Conservation (phyloP, 2,329 filamentous ascomycete species). For the Claviceps humidiphila region DNA sequence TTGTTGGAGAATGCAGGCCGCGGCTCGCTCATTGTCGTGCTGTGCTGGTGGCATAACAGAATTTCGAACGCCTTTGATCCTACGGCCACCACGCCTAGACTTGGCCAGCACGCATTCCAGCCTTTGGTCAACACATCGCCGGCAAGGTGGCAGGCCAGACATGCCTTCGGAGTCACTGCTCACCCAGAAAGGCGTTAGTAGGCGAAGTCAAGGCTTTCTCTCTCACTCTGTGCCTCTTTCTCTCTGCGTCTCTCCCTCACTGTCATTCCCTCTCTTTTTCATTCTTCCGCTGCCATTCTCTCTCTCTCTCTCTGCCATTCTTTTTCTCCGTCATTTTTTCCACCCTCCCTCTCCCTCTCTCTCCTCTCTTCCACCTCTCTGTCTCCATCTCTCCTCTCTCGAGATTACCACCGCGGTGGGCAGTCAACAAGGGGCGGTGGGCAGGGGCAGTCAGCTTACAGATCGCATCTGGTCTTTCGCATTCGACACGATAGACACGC, state of each 20-base stretch:
- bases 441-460: constrained; percentile 12
- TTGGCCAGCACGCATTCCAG: constrained; percentile 27
- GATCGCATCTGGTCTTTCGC: constrained; percentile 19
- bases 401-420: background rate
- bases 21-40: background rate
- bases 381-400: background rate
- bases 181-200: constrained; percentile 4
- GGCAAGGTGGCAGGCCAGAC: constrained; percentile 24
- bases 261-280: too few relatives aligned
- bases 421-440: too few relatives aligned
- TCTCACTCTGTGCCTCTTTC: background rate
- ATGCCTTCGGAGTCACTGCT: constrained; percentile 19
- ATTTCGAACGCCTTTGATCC: constrained; percentile 16
- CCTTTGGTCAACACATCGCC: constrained; percentile 23
- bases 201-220: background rate
- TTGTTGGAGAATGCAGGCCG: background rate
- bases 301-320: too few relatives aligned
- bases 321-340: too few relatives aligned
- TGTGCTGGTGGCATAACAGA: constrained; percentile 3
- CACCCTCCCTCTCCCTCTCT: background rate
- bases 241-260: background rate
- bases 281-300: background rate
- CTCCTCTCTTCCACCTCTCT: background rate
- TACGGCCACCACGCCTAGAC: constrained; percentile 24
- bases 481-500: constrained; percentile 19